A percentile compares a stretch with the other conserved stretches of the same genome.
Conservation (phyloP, 257 asterid species). For the Galeopsis tetrahit region DNA sequence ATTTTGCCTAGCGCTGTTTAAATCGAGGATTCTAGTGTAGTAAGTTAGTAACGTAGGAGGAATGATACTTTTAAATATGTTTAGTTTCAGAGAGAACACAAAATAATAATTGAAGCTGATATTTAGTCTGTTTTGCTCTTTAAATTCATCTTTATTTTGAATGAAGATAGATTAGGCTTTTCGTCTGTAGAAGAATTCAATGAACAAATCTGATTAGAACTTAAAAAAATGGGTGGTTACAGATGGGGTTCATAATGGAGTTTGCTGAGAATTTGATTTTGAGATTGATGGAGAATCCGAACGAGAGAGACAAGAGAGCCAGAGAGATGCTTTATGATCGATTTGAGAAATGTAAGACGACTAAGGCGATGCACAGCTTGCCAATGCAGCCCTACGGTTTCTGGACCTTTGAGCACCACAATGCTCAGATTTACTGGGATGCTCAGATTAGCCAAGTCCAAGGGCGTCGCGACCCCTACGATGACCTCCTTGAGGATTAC, state of each 20-base stretch:
- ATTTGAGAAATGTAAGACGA: conserved; percentile 47
- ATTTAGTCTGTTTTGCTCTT: neutral
- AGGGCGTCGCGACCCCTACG: conserved; percentile 92
- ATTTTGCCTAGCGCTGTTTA: neutral
- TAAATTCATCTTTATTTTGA: neutral
- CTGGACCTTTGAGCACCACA: conserved; percentile 88
- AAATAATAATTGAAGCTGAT: neutral
- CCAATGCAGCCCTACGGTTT: conserved; percentile 88
- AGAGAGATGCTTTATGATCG: conserved; percentile 63
- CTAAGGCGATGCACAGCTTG: conserved; percentile 67
- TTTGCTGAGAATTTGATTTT: conserved; percentile 79
- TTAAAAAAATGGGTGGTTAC: neutral
- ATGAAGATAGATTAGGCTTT: neutral
- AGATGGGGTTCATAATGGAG: conserved; percentile 82
- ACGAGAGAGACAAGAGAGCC: conserved; percentile 68
- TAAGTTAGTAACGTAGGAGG: neutral
- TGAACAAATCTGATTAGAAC: neutral
- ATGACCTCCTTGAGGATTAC: conserved; percentile 48
- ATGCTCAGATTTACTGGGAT: conserved; percentile 67
- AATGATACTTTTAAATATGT: neutral
- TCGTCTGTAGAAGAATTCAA: neutral
- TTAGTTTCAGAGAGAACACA: neutral
- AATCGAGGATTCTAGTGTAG: neutral
- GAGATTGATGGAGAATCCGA: conserved; percentile 83
- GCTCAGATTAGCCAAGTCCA: conserved; percentile 74